Base-by-base conservation (phyloP, 257 asterid genomes). In the Scutellaria galericulata region DNA sequence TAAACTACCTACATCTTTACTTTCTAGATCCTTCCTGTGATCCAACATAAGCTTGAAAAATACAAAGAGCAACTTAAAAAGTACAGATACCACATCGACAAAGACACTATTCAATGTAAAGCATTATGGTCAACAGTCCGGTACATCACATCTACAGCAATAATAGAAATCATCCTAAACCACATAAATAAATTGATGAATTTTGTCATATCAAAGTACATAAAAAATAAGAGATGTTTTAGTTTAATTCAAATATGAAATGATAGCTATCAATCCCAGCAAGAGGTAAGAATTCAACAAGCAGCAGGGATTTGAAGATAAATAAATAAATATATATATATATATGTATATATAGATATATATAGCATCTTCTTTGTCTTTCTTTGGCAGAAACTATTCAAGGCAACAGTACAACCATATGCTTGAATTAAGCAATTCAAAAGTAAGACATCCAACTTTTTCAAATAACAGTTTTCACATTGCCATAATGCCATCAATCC, bases 401-500 rank as follows among this genome's bases (percentile, higher is more conserved):
- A 18, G 18, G 18, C 18, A 18, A 18, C 18, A 18, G 18, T 18
- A 18, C 18, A 18, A 18, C 18, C 18, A 18, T 18, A 18, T 18
- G 18, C 18, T 18, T 18, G 18, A 18, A 18, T 18, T 18, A 18
- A 18, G 18, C 18, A 18, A 18, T 18, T 0, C 18, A 18, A 18
- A 18, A 18, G 18, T 18, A 18, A 18, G 18, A 18, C 18, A 18
- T 18, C 18, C 18, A 18, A 18, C 18, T 18, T 18, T 18, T 18
- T 18, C 18, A 18, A 18, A 18, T 18, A 18, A 18, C 18, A 18
- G 53, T 59, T 67, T 68, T 59, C 72, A 66, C 46, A 69, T 69
- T 45, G 73, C 71, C 69, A 62, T 64, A 58, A 70, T 45, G 73
- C 71, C 69, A 62, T 64, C 62, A 67, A 72, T 63, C 68, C 60